These are phyloP conservation scores for Vinca minor DNA, from an alignment of 257 asterid genomes.

Conservation along the genomic window DNA sequence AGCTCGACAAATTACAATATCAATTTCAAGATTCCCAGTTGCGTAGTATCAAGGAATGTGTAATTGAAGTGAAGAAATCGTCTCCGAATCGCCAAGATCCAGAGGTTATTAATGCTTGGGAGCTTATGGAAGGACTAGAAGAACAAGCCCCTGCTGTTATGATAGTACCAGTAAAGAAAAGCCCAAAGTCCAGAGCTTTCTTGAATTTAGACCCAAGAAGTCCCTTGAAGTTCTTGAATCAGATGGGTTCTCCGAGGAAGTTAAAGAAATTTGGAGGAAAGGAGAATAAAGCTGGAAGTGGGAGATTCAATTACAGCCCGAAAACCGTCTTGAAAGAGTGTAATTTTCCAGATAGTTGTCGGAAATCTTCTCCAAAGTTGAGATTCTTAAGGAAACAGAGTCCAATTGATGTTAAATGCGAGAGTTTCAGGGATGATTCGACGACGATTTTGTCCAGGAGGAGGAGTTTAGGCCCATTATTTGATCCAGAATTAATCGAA, in stretches of 20 bases:
- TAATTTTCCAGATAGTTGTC: conserved; percentile 27
- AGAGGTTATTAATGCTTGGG: conserved; percentile 87
- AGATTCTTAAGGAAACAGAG: conserved; percentile 48
- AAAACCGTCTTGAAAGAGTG: conserved; percentile 20
- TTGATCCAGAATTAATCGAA: conserved; percentile 48
- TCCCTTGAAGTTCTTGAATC: conserved; percentile 67
- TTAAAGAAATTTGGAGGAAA: conserved; percentile 51
- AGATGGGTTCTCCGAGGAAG: conserved; percentile 62
- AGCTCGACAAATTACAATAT: conserved; percentile 55
- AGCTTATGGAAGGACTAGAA: conserved; percentile 89
- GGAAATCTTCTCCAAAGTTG: conserved; percentile 50
- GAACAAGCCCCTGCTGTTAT: conserved; percentile 32
- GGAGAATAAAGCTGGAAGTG: conserved; percentile 42
- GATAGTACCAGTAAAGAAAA: conserved; percentile 33
- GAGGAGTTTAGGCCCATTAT: conserved; percentile 52
- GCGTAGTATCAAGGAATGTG: conserved; percentile 16
- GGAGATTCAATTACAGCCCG: conserved; percentile 42
- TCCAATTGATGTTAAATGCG: conserved; percentile 35
- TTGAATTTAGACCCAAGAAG: conserved; percentile 46
- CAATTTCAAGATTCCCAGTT: conserved; percentile 13
- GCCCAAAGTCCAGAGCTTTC: conserved; percentile 48
- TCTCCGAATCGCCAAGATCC: conserved; percentile 47
- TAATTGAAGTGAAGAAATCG: conserved; percentile 25
- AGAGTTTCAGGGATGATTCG: conserved; percentile 38
- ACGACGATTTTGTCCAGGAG: conserved; percentile 28